phyloP scores from a whole-genome alignment of 306 rosid species.

The Cyclanthera cordifolia region DNA sequence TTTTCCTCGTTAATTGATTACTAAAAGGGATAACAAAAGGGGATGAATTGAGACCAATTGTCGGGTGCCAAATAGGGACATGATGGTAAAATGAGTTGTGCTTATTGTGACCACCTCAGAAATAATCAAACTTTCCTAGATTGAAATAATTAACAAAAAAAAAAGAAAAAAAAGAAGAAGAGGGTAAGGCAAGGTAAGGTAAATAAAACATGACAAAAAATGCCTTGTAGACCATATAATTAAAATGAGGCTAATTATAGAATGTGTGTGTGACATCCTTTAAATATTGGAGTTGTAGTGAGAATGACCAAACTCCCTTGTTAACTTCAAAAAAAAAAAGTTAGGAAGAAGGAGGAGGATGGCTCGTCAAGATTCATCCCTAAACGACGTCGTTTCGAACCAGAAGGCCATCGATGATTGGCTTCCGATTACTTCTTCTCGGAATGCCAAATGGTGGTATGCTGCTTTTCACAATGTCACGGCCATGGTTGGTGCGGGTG shows the following conservation, averaged over 20 bases:
- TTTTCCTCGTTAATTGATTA: neutral
- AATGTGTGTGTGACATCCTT: neutral
- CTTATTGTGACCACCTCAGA: neutral
- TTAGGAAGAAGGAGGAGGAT: neutral
- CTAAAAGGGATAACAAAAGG: neutral
- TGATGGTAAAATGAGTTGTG: neutral
- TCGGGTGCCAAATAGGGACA: neutral
- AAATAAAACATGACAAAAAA: neutral
- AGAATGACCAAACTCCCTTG: neutral
- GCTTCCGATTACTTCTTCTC: constrained; percentile 74
- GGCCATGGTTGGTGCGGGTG: constrained; percentile 96
- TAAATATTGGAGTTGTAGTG: neutral
- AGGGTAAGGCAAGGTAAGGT: too few relatives aligned
- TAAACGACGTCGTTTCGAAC: neutral
- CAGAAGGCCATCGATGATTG: constrained; percentile 40
- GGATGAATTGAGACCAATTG: neutral
- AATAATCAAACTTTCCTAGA: constrained; percentile 3
- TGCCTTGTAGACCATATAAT: neutral
- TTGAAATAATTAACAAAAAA: neutral
- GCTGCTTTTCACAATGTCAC: constrained; percentile 87
- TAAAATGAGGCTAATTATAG: neutral
- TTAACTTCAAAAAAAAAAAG: too few relatives aligned
- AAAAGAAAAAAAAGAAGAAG: too few relatives aligned
- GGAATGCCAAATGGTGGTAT: constrained; percentile 92
- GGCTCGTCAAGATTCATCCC: neutral